These are phyloP conservation scores for Saturnispora besseyi DNA, from an alignment of 805 yeast genomes.

Conservation along the genomic window DNA sequence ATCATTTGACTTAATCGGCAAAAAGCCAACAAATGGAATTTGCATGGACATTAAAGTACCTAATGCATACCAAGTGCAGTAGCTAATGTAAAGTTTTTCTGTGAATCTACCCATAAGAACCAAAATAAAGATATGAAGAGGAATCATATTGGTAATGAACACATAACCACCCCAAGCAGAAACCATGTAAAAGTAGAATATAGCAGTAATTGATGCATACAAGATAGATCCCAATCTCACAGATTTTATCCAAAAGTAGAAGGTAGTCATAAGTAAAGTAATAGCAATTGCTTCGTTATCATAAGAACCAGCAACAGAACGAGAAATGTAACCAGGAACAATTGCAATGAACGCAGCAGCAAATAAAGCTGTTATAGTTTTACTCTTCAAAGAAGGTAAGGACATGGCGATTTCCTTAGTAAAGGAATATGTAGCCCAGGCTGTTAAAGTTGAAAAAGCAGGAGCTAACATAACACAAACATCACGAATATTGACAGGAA, in stretches of 20 bases:
- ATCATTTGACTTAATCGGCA: slow-evolving; percentile 94
- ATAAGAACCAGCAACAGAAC: slow-evolving; percentile 98
- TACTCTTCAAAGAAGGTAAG: slow-evolving; percentile 17
- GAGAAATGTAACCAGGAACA: slow-evolving; percentile 96
- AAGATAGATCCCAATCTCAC: slow-evolving; percentile 83
- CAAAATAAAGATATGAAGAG: slow-evolving; percentile 86
- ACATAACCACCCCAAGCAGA: slow-evolving; percentile 99
- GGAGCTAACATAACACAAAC: slow-evolving; percentile 96
- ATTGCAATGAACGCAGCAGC: slow-evolving; percentile 94
- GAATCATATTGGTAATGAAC: slow-evolving; percentile 94
- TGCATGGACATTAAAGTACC: slow-evolving; percentile 99
- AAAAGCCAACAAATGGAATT: slow-evolving; percentile 95
- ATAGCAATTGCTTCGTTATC: slow-evolving; percentile 99
- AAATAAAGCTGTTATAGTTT: slow-evolving; percentile 68
- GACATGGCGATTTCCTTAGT: slow-evolving; percentile 86
- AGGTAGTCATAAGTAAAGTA: slow-evolving; percentile 89
- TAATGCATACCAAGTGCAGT: slow-evolving; percentile 92
- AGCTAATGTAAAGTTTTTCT: slow-evolving; percentile 75
- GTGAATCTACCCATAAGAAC: slow-evolving; percentile 91
- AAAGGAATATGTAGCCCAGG: slow-evolving; percentile 77
- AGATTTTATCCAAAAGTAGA: slow-evolving; percentile 92
- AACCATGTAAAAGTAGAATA: slow-evolving; percentile 95
- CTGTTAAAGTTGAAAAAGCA: slow-evolving; percentile 88
- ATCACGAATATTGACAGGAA: slow-evolving; percentile 92
- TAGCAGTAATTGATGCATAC: slow-evolving; percentile 75